phyloP scores from a whole-genome alignment of 495 filamentous ascomycete genomes.

The Cetradonia linearis region DNA sequence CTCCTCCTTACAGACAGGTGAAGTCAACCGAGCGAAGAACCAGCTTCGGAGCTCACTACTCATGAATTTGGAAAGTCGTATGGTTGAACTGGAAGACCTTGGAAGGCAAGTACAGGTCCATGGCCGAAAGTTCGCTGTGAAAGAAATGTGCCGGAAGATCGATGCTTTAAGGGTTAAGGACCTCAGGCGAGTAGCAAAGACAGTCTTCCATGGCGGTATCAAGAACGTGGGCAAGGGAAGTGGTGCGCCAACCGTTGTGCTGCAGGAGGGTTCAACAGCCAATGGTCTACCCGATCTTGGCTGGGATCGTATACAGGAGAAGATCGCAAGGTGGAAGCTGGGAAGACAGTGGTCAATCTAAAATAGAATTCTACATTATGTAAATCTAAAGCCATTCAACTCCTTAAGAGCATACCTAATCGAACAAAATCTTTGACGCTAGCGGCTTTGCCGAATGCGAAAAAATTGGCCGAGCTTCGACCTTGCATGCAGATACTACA shows the following conservation, averaged over 20 bases:
- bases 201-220: constrained; percentile 68
- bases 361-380: background rate
- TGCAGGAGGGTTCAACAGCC: constrained; percentile 66
- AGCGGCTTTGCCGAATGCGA: background rate
- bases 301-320: constrained; percentile 86
- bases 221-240: constrained; percentile 67
- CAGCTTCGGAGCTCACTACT: constrained; percentile 82
- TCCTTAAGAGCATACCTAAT: background rate
- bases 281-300: constrained; percentile 44
- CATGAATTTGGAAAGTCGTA: constrained; percentile 95
- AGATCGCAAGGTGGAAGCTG: constrained; percentile 73
- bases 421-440: background rate
- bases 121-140: constrained; percentile 77
- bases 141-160: constrained; percentile 87
- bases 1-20: constrained; percentile 55
- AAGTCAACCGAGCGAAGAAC: constrained; percentile 96
- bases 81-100: constrained; percentile 98
- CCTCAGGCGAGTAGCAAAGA: constrained; percentile 70
- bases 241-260: constrained; percentile 85
- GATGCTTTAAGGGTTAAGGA: constrained; percentile 72
- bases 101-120: constrained; percentile 94
- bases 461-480: background rate
- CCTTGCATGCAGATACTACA: background rate
- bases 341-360: constrained; percentile 46
- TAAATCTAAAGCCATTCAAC: constrained; percentile 9